Base-by-base conservation (phyloP, 768 basidiomycete species). In the Chalciporus piperatus region DNA sequence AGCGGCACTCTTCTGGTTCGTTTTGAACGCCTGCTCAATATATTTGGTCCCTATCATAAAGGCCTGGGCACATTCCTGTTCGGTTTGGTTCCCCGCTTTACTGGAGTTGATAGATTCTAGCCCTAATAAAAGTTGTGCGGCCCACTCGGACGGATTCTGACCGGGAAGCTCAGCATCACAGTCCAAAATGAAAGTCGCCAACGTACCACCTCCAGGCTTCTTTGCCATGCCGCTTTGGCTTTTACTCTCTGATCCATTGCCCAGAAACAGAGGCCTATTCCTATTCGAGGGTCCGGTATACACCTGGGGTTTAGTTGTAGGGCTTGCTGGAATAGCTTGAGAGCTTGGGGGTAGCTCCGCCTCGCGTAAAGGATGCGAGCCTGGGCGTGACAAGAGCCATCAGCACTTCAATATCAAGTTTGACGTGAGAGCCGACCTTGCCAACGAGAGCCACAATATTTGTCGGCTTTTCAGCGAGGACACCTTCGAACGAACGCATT, bases 241-340 rank as follows among this genome's bases (percentile, higher is more conserved):
- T 85, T 87, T 2, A 78, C 76, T 54, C 85, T 87, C 59, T 96
- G 82, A 52, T 89, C 89, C 72, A 97, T 74, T 4, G 89, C 83
- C 92, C 92, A 98, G 19, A 93, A 74, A 69, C 96, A 98, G 5
- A 99, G 72, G 9, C 97, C 97, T 37, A 98, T 92, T 16, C 97
- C 97, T 51, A 98, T 88, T 7, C 97, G 83, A 30, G 97, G 96
- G 68, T 99, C 96, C 0, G 96, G 97, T 22, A 77, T 72, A 70
- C 90, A 93, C 16, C 77, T 71, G 0, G 96, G 94, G 49, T 83
- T 84, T 38, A 89, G 78, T 27, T 79, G 75, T 11, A 98, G 76
- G 9, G 95, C 86, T 43, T 84, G 83, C 66, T 98, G 96, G 66
- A 96, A 98, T 6, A 85, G 63, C 56, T 87, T 85, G 23, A 99